These are phyloP conservation scores for Penicillium sumatraense DNA, from an alignment of 2,329 filamentous ascomycete genomes.

Conservation along the genomic window DNA sequence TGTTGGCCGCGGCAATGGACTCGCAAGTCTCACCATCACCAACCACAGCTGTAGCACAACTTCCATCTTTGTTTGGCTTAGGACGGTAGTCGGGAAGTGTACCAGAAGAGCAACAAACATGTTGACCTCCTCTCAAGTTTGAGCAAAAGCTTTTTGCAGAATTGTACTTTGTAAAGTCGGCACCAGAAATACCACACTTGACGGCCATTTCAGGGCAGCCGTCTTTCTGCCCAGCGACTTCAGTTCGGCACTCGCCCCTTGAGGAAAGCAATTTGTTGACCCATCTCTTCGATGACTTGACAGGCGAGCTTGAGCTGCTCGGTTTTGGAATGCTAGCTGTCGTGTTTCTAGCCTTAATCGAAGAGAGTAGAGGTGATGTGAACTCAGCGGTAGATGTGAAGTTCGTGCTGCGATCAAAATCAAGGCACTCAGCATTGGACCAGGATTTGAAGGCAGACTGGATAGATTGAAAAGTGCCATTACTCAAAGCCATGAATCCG, in stretches of 20 bases:
- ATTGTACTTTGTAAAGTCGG: background rate
- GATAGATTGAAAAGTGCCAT: slow-evolving; percentile 3
- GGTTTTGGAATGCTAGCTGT: too few species aligned
- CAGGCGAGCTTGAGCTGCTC: too few species aligned
- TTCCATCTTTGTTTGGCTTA: background rate
- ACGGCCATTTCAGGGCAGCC: background rate
- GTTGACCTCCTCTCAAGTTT: background rate
- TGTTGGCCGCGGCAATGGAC: background rate
- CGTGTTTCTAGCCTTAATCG: background rate
- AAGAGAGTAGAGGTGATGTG: slow-evolving; percentile 1
- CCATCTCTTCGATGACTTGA: too few species aligned
- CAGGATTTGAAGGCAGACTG: slow-evolving; percentile 4
- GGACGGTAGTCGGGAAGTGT: background rate
- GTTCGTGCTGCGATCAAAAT: background rate
- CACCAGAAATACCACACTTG: background rate
- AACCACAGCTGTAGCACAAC: background rate
- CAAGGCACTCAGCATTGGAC: slow-evolving; percentile 5
- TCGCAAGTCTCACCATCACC: background rate
- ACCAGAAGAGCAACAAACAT: background rate
- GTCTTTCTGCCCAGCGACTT: background rate
- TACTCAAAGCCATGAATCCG: slow-evolving; percentile 33
- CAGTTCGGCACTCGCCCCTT: too few species aligned
- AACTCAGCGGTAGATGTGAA: background rate
- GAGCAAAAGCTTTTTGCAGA: background rate
- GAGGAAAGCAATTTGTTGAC: too few species aligned